phyloP scores from a whole-genome alignment of 306 rosid genomes.

The Ziziphus jujuba region DNA sequence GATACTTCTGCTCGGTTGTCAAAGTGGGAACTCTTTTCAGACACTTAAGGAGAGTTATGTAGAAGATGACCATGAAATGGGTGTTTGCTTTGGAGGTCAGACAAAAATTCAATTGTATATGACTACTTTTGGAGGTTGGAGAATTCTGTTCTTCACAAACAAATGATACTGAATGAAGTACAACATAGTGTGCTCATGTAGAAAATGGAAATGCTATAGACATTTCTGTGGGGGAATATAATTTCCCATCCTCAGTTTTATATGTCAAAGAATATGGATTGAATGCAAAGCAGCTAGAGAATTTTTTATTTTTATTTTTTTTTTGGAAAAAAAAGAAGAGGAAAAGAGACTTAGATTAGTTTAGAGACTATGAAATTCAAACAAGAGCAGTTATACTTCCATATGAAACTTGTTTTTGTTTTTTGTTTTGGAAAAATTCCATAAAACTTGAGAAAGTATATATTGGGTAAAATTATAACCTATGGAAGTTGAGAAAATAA shows the following conservation, averaged over 20 bases:
- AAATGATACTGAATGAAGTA: background rate
- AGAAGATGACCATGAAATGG: constrained; percentile 8
- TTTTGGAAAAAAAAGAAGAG: no score
- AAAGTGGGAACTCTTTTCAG: background rate
- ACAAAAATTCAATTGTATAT: background rate
- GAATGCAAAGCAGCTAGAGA: background rate
- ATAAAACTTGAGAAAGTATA: no score
- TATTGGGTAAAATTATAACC: no score
- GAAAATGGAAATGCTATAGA: background rate
- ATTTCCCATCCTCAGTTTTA: background rate
- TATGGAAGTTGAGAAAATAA: no score
- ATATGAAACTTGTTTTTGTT: no score
- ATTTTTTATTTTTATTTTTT: no score
- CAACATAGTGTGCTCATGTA: background rate
- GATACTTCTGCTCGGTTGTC: constrained; percentile 7
- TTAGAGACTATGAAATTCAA: background rate
- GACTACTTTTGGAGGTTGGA: background rate
- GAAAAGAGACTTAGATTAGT: background rate
- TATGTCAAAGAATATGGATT: background rate
- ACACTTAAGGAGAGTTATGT: background rate
- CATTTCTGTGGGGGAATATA: background rate
- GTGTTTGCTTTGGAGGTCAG: background rate
- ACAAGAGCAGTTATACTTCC: background rate
- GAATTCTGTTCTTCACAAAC: background rate
- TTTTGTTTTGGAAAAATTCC: no score